Evolutionary conservation across 768 basidiomycete species (phyloP).

Genomic region (Tulasnella sp.): DNA sequence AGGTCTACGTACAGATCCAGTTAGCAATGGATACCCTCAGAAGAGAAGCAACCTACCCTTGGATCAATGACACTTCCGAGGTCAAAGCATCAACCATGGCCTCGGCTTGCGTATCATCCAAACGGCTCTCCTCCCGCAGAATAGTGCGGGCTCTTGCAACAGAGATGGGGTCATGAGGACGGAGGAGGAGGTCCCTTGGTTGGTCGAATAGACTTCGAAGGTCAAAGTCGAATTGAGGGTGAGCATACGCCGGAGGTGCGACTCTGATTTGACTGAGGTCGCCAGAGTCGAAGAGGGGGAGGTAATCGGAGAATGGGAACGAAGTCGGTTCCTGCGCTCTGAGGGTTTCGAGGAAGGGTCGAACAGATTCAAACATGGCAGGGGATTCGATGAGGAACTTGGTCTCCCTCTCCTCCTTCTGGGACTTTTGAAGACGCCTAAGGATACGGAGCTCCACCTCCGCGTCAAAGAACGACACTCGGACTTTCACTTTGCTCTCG

Average conservation of each 20-base stretch:
- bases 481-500: slow-evolving; percentile 37
- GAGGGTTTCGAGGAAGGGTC: slow-evolving; percentile 60
- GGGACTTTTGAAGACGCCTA: slow-evolving; percentile 1
- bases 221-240: slow-evolving; percentile 51
- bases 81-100: slow-evolving; percentile 56
- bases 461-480: slow-evolving; percentile 57
- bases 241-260: slow-evolving; percentile 49
- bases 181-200: slow-evolving; percentile 37
- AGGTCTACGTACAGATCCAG: slow-evolving; percentile 45
- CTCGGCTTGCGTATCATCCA: slow-evolving; percentile 66
- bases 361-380: slow-evolving; percentile 58
- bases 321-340: slow-evolving; percentile 45
- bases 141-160: slow-evolving; percentile 40
- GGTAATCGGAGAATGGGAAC: slow-evolving; percentile 48
- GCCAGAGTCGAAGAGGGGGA: slow-evolving; percentile 37
- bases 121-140: slow-evolving; percentile 39
- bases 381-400: slow-evolving; percentile 49
- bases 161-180: slow-evolving; percentile 35
- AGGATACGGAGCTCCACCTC: slow-evolving; percentile 42
- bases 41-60: slow-evolving; percentile 45
- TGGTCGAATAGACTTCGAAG: slow-evolving; percentile 47
- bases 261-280: slow-evolving; percentile 30
- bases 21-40: background rate
- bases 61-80: slow-evolving; percentile 57
- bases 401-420: background rate